A percentile compares a stretch with the other conserved stretches of the same genome.
Evolutionary conservation across 805 yeast genomes (phyloP).

Genomic region (Maudiozyma serrabonitensis): DNA sequence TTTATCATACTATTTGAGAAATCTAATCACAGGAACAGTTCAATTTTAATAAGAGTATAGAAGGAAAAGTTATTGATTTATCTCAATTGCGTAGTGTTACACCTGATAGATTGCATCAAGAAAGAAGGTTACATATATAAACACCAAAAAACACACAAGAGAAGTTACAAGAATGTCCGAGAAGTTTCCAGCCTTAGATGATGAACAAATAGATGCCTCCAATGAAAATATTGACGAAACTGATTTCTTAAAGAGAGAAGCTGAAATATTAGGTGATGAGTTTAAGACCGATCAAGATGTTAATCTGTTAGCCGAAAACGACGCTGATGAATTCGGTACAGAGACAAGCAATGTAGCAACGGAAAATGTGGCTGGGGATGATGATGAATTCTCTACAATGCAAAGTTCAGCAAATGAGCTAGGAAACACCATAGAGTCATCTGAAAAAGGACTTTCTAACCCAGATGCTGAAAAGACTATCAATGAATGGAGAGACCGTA

Average conservation of each 20-base stretch:
- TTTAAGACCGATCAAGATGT: conserved; percentile 57
- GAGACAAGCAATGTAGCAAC: conserved; percentile 21
- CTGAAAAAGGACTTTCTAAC: conserved; percentile 31
- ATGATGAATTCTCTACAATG: conserved; percentile 32
- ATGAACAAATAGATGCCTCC: conserved; percentile 28
- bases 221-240: conserved; percentile 32
- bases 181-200: conserved; percentile 63
- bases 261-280: conserved; percentile 59
- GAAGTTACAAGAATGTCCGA: conserved; percentile 47
- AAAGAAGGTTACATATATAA: no score
- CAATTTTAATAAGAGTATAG: no score
- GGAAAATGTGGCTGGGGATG: conserved; percentile 52
- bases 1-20: no score
- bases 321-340: conserved; percentile 42
- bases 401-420: conserved; percentile 14
- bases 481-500: conserved; percentile 72
- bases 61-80: no score
- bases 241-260: conserved; percentile 61
- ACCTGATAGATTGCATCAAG: no score
- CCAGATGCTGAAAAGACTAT: conserved; percentile 33
- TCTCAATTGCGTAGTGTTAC: no score
- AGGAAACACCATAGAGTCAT: not conserved
- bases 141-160: no score
- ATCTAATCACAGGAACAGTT: no score
- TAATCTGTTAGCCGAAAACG: conserved; percentile 32